Percentiles rank a stretch among this genome's conserved stretches.
Conservation (phyloP, 1,284 basidiomycete genomes). For the Puccinia hordei region DNA sequence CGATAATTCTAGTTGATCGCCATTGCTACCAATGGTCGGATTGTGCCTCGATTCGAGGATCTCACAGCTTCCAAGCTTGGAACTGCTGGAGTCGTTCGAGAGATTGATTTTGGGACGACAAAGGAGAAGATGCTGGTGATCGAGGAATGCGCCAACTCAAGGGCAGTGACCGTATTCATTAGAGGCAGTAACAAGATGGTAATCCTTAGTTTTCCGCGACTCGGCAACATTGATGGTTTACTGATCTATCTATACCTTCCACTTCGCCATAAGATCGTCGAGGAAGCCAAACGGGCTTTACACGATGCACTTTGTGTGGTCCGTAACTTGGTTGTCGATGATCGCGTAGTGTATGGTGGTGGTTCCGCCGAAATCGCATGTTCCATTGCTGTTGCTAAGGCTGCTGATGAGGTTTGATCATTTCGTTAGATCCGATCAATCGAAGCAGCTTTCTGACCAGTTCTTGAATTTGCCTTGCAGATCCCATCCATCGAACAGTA, state of each 20-base stretch:
- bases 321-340: conserved; percentile 90
- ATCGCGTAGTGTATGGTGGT: conserved; percentile 96
- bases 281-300: conserved; percentile 94
- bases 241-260: conserved; percentile 26
- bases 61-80: conserved; percentile 88
- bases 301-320: conserved; percentile 98
- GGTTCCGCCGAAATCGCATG: conserved; percentile 97
- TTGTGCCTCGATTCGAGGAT: conserved; percentile 97
- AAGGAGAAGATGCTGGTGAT: conserved; percentile 99
- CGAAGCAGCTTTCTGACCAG: background rate
- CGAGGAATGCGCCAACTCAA: conserved; percentile 94
- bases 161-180: conserved; percentile 96
- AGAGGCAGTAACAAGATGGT: conserved; percentile 99
- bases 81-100: conserved; percentile 85
- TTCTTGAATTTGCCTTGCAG: conserved; percentile 60
- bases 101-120: conserved; percentile 93
- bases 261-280: conserved; percentile 74
- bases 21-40: conserved; percentile 96
- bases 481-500: conserved; percentile 98
- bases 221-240: background rate
- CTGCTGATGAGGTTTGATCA: conserved; percentile 78
- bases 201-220: conserved; percentile 54
- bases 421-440: background rate
- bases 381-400: conserved; percentile 86
- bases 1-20: conserved; percentile 75